phyloP scores from a whole-genome alignment of 176 grass and related monocot species.

The Themeda triandra region DNA sequence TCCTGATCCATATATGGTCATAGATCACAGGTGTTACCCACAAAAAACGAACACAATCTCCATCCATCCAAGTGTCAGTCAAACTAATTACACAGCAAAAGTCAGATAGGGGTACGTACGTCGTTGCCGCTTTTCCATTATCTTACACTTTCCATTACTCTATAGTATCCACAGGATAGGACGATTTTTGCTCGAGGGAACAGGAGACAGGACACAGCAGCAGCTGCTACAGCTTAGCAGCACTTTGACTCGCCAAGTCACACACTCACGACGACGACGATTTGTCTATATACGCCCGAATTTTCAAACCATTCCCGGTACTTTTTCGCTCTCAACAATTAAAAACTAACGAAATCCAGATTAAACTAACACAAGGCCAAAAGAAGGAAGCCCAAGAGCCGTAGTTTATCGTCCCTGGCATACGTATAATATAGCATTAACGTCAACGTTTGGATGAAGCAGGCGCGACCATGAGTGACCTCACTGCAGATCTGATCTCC shows the following conservation, averaged over 20 bases:
- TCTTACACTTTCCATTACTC: background rate
- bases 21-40: slow-evolving; percentile 14
- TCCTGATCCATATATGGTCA: too few species aligned
- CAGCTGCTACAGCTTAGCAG: background rate
- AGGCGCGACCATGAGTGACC: slow-evolving; percentile 44
- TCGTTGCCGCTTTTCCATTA: background rate
- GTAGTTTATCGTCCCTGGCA: background rate
- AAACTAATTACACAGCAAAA: background rate
- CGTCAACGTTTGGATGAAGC: slow-evolving; percentile 54
- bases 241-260: background rate
- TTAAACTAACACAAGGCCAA: background rate
- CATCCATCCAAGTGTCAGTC: slow-evolving; percentile 20
- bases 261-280: background rate
- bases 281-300: background rate
- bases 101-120: slow-evolving; percentile 3
- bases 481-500: slow-evolving; percentile 18
- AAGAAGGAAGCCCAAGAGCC: background rate
- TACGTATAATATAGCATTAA: slow-evolving; percentile 9
- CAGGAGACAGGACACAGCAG: background rate
- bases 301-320: slow-evolving; percentile 26
- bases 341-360: background rate
- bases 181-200: background rate
- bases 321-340: background rate
- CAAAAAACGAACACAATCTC: background rate
- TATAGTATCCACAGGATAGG: slow-evolving; percentile 26